Base-by-base conservation (phyloP, 768 basidiomycete species). In the Phaffia australis region DNA sequence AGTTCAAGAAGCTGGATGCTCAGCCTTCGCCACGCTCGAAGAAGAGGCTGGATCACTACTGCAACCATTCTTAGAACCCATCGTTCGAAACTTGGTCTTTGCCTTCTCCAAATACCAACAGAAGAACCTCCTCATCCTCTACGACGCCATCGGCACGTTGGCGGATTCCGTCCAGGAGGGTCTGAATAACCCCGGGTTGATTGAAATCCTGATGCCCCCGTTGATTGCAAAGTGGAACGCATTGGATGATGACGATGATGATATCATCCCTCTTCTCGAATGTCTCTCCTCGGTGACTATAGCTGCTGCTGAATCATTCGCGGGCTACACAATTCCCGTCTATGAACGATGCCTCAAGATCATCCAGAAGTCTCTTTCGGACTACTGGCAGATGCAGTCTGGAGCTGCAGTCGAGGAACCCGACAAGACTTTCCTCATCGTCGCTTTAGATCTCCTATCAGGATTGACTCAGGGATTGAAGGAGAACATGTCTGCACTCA, bases 91-190 rank as follows among this genome's bases (percentile, higher is more conserved):
- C 76, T 81, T 99, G 62, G 93, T 98, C 48, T 85, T 89, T 70
- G 95, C 95, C 1, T 99, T 98, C 77, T 84, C 88, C 65, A 97
- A 95, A 78, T 99, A 99, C 77, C 95, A 99, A 75, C 93, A 95
- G 78, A 98, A 98, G 82, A 99, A 99, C 75, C 86, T 98, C 83
- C 83, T 99, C 71, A 99, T 98, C 68, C 79, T 99, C 42, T 98
- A 98, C 74, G 95, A 99, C 73, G 95, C 95, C n/a, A 87, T 99
- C 56, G 95, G 95, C 8, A 99, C 95, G 0, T 81, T 99, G 48
- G 95, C 95, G 8, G 95, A 99, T 74, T 91, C 93, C 4, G 95
- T 99, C 54, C 93, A 93, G 3, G 75, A 85, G 49, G 88, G 90
- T 6, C 78, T 99, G 69, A 85, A 87, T 73, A 89, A 92, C 74